These are phyloP conservation scores for Pseudofabraea citricarpa DNA, from an alignment of 2,329 filamentous ascomycete genomes.

Conservation along the genomic window DNA sequence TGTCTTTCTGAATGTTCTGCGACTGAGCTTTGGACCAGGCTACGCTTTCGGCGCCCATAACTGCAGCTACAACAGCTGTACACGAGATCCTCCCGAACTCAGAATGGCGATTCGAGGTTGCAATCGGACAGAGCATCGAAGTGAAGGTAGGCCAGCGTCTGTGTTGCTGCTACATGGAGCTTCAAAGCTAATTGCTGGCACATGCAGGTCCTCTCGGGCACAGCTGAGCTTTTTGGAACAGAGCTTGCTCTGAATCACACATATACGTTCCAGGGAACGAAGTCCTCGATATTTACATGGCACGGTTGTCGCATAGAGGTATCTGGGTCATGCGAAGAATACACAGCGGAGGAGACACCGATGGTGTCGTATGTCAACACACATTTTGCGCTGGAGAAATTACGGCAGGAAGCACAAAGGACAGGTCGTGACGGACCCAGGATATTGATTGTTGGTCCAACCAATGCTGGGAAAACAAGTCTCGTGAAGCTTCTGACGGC, in stretches of 20 bases:
- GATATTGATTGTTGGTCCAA: conserved; percentile 78
- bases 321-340: conserved; percentile 51
- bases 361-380: conserved; percentile 78
- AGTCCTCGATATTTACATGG: conserved; percentile 89
- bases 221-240: conserved; percentile 90
- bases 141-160: conserved; percentile 39
- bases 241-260: conserved; percentile 78
- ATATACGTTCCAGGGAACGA: conserved; percentile 77
- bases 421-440: conserved; percentile 60
- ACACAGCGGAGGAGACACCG: conserved; percentile 73
- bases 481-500: conserved; percentile 71
- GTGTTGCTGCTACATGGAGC: background rate
- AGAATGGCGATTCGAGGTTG: conserved; percentile 77
- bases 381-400: conserved; percentile 76
- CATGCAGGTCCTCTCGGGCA: conserved; percentile 68
- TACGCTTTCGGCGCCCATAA: conserved; percentile 19
- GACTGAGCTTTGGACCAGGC: conserved; percentile 16
- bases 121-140: conserved; percentile 45
- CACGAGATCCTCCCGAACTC: conserved; percentile 57
- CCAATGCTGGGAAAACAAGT: conserved; percentile 78
- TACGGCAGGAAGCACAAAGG: conserved; percentile 57
- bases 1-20: background rate
- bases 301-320: conserved; percentile 85
- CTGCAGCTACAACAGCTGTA: conserved; percentile 34
- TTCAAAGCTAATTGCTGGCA: background rate